A percentile compares a stretch with the other conserved stretches of the same genome.
Evolutionary conservation across 2,329 filamentous ascomycete genomes (phyloP).

Genomic region (Paecilomyces dactylethromorphus): DNA sequence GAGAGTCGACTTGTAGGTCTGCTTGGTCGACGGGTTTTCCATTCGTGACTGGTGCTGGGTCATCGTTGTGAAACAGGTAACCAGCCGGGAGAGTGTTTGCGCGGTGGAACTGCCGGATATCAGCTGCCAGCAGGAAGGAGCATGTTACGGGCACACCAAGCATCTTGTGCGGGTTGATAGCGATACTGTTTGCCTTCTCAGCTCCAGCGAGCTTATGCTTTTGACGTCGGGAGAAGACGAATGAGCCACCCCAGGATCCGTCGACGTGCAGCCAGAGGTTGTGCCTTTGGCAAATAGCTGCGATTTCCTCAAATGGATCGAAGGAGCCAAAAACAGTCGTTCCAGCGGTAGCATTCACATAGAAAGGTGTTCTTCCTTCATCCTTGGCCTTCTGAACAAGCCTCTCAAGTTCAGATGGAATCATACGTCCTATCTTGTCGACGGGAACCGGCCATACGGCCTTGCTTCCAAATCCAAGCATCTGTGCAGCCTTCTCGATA

Average conservation of each 20-base stretch:
- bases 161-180: constrained; percentile 97
- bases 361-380: constrained; percentile 75
- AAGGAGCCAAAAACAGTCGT: constrained; percentile 90
- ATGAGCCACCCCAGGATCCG: constrained; percentile 81
- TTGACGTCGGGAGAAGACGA: constrained; percentile 66
- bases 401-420: constrained; percentile 56
- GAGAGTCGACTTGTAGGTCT: constrained; percentile 25
- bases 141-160: constrained; percentile 85
- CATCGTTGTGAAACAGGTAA: constrained; percentile 68
- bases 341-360: constrained; percentile 91
- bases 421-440: constrained; percentile 66
- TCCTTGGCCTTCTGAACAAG: constrained; percentile 56
- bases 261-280: constrained; percentile 91
- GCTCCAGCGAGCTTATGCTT: constrained; percentile 60
- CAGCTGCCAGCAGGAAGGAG: constrained; percentile 75
- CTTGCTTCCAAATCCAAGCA: constrained; percentile 72
- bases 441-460: constrained; percentile 70
- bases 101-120: constrained; percentile 68
- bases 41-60: constrained; percentile 29
- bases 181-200: constrained; percentile 71
- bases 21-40: constrained; percentile 9
- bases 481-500: constrained; percentile 88
- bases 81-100: constrained; percentile 84
- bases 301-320: constrained; percentile 68
- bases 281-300: constrained; percentile 62